Base-by-base conservation (phyloP, 345 rosid genomes). In the Noccaea caerulescens region DNA sequence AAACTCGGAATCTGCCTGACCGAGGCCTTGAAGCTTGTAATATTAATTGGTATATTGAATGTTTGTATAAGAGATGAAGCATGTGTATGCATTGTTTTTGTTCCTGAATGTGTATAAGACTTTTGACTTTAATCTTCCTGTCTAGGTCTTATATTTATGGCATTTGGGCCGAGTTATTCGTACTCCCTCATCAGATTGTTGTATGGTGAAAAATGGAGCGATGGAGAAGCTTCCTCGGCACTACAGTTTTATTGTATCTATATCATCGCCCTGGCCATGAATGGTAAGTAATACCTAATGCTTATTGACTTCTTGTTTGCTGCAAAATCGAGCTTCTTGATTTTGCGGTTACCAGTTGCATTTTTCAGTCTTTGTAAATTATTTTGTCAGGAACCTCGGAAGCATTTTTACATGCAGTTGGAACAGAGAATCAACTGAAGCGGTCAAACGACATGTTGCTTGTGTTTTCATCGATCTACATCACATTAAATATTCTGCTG, bases 91-190 rank as follows among this genome's bases (percentile, higher is more conserved):
- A 20, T 20, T 16, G 25, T 57, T 66, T 11, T 30, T 63, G 49
- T 63, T 56, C 7, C 56, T 58, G 12, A 58, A 4, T 47, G 52
- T 41, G 34, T 11, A 23, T 37, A 47, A 66, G 66, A 55, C 57
- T 4, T 42, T 51, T 59, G 14, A 49, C 27, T 74, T 23, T 66
- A 3, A 18, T 38, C 1, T 66, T 34, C 9, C 23, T 20, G 18
- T 27, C 30, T 27, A 89, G 93, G 96, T 79, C 87, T 87, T 39
- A 68, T 88, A 47, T 89, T 91, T 76, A 79, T 88, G 87, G 93
- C 98, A 47, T 94, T 89, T 80, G 99, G 98, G 36, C 99, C 99
- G 62, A 92, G 99, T 72, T 94, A 85, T 82, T 91, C 98, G 7
- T 94, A 92, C 86, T 87, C 97, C 52, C 84, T 91, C 74, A 81